These are phyloP conservation scores for Fusarium stilboides DNA, from an alignment of 2,329 filamentous ascomycete genomes.

Conservation along the genomic window DNA sequence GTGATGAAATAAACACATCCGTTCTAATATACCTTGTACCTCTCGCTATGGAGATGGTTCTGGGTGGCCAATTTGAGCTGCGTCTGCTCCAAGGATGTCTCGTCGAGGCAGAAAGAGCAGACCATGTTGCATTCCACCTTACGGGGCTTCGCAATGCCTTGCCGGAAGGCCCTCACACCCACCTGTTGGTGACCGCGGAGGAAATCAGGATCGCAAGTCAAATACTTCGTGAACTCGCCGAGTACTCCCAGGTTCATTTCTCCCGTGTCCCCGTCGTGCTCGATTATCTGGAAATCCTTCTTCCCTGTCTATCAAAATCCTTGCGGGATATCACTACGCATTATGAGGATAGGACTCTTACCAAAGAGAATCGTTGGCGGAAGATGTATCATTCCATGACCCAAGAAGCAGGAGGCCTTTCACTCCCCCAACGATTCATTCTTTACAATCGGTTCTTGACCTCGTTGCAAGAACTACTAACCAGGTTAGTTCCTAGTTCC, in stretches of 20 bases:
- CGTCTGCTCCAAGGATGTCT: constrained; percentile 68
- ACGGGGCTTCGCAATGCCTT: constrained; percentile 65
- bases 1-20: constrained; percentile 40
- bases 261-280: constrained; percentile 66
- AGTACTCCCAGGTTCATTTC: constrained; percentile 67
- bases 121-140: constrained; percentile 63
- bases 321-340: constrained; percentile 67
- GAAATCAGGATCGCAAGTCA: constrained; percentile 62
- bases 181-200: constrained; percentile 64
- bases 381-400: constrained; percentile 71
- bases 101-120: constrained; percentile 68
- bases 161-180: constrained; percentile 60
- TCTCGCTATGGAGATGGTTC: constrained; percentile 52
- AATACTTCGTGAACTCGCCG: constrained; percentile 68
- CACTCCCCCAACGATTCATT: constrained; percentile 67
- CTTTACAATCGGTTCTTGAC: constrained; percentile 70
- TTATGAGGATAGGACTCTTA: constrained; percentile 65
- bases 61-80: constrained; percentile 50
- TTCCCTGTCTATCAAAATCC: constrained; percentile 69
- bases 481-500: constrained; percentile 58
- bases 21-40: constrained; percentile 26
- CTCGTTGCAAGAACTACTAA: constrained; percentile 65
- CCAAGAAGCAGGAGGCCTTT: constrained; percentile 66
- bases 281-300: constrained; percentile 69
- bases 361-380: constrained; percentile 68